Evolutionary conservation across 257 asterid species (phyloP).

Genomic region (Fraxinus excelsior): DNA sequence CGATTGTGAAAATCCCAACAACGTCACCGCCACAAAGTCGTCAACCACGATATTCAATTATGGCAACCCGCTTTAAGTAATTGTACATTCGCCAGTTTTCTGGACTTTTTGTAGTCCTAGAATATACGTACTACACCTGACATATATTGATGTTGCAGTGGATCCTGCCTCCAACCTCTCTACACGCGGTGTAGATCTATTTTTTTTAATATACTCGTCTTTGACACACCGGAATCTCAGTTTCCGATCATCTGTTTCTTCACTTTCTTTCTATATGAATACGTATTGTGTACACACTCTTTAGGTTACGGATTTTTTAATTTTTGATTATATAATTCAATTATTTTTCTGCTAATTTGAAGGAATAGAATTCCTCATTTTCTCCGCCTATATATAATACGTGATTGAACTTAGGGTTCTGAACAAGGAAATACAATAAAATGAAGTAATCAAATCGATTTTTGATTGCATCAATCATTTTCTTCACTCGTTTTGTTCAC

Average conservation of each 20-base stretch:
- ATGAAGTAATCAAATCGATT: not conserved
- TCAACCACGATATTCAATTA: not conserved
- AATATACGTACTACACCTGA: not conserved
- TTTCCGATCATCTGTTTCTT: not conserved
- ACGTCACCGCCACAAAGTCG: not conserved
- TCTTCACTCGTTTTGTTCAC: conserved; percentile 24
- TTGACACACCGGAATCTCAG: conserved; percentile 9
- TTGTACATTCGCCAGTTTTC: not conserved
- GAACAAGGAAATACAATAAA: not conserved
- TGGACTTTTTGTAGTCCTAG: not conserved
- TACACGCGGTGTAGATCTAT: not conserved
- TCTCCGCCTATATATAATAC: not conserved
- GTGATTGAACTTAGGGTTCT: conserved; percentile 7
- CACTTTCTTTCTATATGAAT: not conserved
- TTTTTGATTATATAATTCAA: not conserved
- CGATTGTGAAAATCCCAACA: not conserved
- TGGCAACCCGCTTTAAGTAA: not conserved
- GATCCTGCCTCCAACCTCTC: conserved; percentile 1
- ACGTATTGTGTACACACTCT: not conserved
- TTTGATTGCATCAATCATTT: not conserved
- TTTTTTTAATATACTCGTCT: no score
- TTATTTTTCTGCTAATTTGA: not conserved
- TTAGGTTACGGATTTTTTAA: not conserved
- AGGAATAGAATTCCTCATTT: not conserved
- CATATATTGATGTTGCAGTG: not conserved